These are phyloP conservation scores for Spergularia marina DNA, from an alignment of 148 eudicot species.

Conservation along the genomic window DNA sequence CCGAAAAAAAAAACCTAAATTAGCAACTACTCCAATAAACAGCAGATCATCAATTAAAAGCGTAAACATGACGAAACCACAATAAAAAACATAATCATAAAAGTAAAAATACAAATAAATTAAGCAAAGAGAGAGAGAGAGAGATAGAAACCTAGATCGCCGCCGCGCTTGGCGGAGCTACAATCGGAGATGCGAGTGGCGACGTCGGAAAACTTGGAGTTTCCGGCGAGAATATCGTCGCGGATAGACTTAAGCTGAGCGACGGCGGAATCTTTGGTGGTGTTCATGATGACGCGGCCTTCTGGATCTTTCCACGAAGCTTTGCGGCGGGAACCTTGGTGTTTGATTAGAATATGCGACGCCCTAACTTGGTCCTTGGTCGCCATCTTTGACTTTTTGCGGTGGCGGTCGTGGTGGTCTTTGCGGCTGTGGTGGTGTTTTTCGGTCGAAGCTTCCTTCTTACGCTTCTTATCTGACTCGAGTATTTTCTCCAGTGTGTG, in stretches of 20 bases:
- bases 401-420: conserved; percentile 10
- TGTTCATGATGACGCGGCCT: conserved; percentile 55
- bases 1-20: neutral
- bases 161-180: conserved; percentile 93
- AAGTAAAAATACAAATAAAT: neutral
- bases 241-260: conserved; percentile 65
- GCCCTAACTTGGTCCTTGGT: conserved; percentile 71
- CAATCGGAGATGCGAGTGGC: conserved; percentile 67
- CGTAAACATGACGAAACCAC: too few species aligned
- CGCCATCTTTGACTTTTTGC: conserved; percentile 50
- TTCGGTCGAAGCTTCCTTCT: conserved; percentile 40
- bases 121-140: neutral
- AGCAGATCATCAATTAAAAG: neutral
- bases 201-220: conserved; percentile 54
- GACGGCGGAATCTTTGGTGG: conserved; percentile 67
- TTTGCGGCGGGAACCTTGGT: conserved; percentile 78
- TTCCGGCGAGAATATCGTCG: conserved; percentile 63
- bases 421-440: conserved; percentile 25
- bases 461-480: conserved; percentile 58
- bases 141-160: conserved; percentile 71
- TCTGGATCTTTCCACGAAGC: conserved; percentile 97
- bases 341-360: conserved; percentile 87
- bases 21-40: neutral
- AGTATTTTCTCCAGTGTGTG: conserved; percentile 41
- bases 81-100: neutral